These are phyloP conservation scores for Papilionanthe hybrid DNA, from an alignment of 116 monocot species.

Conservation along the genomic window DNA sequence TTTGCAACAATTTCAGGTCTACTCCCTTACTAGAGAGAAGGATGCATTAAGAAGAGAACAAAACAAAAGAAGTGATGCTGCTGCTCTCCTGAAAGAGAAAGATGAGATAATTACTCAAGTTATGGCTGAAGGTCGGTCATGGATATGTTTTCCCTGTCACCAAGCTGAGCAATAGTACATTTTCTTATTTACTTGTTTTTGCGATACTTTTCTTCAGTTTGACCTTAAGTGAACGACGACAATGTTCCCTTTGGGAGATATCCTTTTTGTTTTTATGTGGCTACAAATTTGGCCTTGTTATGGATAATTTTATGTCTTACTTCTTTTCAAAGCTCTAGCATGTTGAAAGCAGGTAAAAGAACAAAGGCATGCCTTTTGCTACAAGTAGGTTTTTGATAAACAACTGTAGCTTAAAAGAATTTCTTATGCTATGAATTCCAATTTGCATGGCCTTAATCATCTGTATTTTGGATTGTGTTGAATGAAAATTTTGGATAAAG, in stretches of 20 bases:
- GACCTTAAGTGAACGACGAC: background rate
- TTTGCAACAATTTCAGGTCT: constrained; percentile 48
- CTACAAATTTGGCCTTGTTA: background rate
- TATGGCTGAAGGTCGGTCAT: constrained; percentile 88
- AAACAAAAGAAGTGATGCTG: constrained; percentile 83
- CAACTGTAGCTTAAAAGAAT: background rate
- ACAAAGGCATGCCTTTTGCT: background rate
- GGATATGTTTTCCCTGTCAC: background rate
- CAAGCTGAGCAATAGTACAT: background rate
- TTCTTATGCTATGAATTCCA: background rate
- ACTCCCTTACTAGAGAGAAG: constrained; percentile 94
- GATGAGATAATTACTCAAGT: constrained; percentile 99
- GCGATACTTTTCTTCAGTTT: background rate
- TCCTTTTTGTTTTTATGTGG: background rate
- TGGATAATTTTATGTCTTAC: background rate
- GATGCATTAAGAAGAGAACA: constrained; percentile 96
- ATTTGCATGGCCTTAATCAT: background rate
- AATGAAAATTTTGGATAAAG: background rate
- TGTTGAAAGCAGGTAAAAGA: background rate
- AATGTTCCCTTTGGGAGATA: background rate
- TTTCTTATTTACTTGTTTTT: constrained; percentile 3
- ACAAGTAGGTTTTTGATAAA: background rate
- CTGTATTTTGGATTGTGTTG: background rate
- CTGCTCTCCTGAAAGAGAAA: constrained; percentile 97
- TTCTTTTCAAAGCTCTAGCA: background rate